These are phyloP conservation scores for Hirsutella thompsonii DNA, from an alignment of 2,329 filamentous ascomycete species.

Conservation along the genomic window DNA sequence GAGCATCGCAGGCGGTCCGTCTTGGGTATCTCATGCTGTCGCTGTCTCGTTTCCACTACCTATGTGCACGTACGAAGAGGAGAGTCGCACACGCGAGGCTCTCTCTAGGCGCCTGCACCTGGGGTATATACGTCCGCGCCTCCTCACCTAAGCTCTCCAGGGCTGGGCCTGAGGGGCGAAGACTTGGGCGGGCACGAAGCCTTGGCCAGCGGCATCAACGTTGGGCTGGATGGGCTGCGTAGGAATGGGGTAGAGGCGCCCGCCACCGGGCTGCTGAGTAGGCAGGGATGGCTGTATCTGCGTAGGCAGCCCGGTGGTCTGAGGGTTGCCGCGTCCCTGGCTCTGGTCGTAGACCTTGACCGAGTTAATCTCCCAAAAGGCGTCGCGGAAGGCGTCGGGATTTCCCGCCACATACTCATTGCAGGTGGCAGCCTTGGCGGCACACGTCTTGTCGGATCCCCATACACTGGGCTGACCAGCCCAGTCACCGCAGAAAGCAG, in stretches of 20 bases:
- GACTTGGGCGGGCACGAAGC: too few species aligned
- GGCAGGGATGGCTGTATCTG: neutral
- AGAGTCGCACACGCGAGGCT: too few species aligned
- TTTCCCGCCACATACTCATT: constrained; percentile 59
- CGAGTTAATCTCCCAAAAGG: constrained; percentile 67
- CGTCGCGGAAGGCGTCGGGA: constrained; percentile 54
- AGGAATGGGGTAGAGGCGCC: too few species aligned
- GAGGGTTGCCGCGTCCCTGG: neutral
- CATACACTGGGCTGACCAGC: constrained; percentile 52
- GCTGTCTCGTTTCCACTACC: neutral
- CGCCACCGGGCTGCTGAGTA: neutral
- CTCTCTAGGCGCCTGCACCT: too few species aligned
- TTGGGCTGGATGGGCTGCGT: constrained; percentile 1
- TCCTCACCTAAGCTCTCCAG: too few species aligned
- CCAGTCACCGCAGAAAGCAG: constrained; percentile 81
- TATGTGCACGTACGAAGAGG: too few species aligned
- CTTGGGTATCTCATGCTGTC: constrained; percentile 1
- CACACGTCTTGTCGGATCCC: constrained; percentile 42
- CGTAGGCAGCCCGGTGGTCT: neutral
- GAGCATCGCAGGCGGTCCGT: too few species aligned
- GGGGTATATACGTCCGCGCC: too few species aligned
- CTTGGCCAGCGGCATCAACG: neutral
- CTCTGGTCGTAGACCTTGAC: constrained; percentile 44
- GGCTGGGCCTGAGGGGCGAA: too few species aligned
- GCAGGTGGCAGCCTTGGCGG: constrained; percentile 50